Percentiles rank a stretch among this genome's conserved stretches.
Evolutionary conservation across 2,329 filamentous ascomycete genomes (phyloP).

Genomic region (Trichoderma sp.): DNA sequence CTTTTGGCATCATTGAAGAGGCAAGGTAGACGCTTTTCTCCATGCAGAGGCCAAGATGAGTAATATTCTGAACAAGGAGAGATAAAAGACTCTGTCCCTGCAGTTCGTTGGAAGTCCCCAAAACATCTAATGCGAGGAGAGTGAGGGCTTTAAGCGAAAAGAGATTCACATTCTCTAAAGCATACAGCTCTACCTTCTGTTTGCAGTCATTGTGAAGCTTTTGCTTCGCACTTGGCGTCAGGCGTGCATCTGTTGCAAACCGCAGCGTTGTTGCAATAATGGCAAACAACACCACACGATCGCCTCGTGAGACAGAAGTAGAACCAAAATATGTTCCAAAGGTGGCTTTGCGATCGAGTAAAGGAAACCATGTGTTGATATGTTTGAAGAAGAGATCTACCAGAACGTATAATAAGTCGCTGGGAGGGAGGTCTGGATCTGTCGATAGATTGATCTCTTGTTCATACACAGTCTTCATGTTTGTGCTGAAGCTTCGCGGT

Average conservation of each 20-base stretch:
- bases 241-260: neutral
- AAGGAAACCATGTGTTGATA: neutral
- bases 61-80: neutral
- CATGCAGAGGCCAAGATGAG: neutral
- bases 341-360: neutral
- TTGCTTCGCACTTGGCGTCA: neutral
- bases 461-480: neutral
- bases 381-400: neutral
- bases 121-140: neutral
- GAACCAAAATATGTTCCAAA: neutral
- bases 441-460: neutral
- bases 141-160: neutral
- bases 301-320: neutral
- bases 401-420: neutral
- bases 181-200: neutral
- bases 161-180: neutral
- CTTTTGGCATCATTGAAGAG: neutral
- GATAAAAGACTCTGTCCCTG: neutral
- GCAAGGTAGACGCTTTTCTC: neutral
- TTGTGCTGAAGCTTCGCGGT: neutral
- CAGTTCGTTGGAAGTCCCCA: neutral
- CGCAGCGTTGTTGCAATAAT: neutral
- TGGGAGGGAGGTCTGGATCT: neutral
- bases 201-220: neutral
- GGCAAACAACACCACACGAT: neutral